These are phyloP conservation scores for Brassica incana DNA, from an alignment of 345 rosid species.

Conservation along the genomic window DNA sequence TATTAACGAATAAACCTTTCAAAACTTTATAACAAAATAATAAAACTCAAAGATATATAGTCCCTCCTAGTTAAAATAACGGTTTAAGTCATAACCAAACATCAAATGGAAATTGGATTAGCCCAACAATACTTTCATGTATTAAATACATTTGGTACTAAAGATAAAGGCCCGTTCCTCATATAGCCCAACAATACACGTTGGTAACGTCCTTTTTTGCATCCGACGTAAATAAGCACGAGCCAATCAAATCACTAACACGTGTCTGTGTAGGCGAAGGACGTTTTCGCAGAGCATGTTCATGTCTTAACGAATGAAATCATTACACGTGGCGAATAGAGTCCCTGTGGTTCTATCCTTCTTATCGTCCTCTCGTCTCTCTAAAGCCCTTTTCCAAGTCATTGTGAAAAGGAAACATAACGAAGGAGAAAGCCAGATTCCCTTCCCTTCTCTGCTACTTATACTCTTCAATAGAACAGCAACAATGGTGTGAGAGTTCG, in stretches of 20 bases:
- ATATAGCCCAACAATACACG: background rate
- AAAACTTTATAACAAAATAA: background rate
- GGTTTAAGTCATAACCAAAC: background rate
- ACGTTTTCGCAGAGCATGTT: background rate
- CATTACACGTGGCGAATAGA: background rate
- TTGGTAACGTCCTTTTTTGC: background rate
- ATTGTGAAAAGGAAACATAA: background rate
- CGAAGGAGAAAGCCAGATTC: background rate
- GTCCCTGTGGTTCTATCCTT: background rate
- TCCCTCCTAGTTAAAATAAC: background rate
- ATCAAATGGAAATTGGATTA: background rate
- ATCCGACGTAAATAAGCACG: background rate
- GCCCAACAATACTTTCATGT: background rate
- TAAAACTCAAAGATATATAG: background rate
- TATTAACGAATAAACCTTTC: background rate
- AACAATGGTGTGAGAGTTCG: conserved; percentile 30
- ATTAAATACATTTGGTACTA: background rate
- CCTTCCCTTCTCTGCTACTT: background rate
- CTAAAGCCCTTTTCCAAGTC: background rate
- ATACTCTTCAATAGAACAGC: background rate
- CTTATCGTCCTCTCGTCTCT: conserved; percentile 42
- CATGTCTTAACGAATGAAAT: background rate
- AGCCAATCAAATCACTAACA: background rate
- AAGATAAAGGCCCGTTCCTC: background rate
- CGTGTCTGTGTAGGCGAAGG: background rate